Conservation (phyloP, 2,329 filamentous ascomycete genomes). For the Seiridium unicorne region DNA sequence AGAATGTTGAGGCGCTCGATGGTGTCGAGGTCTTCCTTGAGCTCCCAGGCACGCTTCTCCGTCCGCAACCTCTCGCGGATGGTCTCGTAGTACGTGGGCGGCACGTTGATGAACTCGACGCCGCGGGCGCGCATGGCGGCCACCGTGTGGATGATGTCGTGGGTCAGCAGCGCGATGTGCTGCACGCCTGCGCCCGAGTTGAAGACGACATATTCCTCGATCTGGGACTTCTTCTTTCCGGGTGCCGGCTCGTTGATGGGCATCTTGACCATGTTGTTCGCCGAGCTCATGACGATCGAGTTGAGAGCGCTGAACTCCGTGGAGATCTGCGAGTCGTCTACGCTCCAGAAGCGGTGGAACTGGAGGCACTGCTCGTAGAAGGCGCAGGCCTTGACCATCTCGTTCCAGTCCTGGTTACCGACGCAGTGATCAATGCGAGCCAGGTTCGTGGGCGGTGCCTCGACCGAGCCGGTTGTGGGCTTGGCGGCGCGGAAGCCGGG, state of each 20-base stretch:
- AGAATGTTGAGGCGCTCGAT: slow-evolving; percentile 80
- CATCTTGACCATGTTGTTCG: slow-evolving; percentile 90
- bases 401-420: slow-evolving; percentile 93
- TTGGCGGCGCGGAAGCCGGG: slow-evolving; percentile 71
- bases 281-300: slow-evolving; percentile 85
- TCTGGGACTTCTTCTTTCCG: slow-evolving; percentile 89
- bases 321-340: slow-evolving; percentile 90
- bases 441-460: slow-evolving; percentile 64
- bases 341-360: slow-evolving; percentile 97
- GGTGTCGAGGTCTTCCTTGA: slow-evolving; percentile 77
- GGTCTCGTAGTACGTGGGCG: slow-evolving; percentile 78
- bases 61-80: slow-evolving; percentile 73
- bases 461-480: slow-evolving; percentile 32
- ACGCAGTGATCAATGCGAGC: slow-evolving; percentile 92
- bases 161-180: slow-evolving; percentile 84
- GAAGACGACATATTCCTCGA: slow-evolving; percentile 90
- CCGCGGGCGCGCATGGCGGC: slow-evolving; percentile 78
- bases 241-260: slow-evolving; percentile 94
- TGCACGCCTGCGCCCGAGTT: slow-evolving; percentile 89
- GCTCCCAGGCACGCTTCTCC: slow-evolving; percentile 56
- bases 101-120: slow-evolving; percentile 90
- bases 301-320: slow-evolving; percentile 89
- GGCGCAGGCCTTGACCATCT: slow-evolving; percentile 67
- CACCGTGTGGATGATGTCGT: slow-evolving; percentile 76
- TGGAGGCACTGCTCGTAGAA: slow-evolving; percentile 86